These are phyloP conservation scores for Saccharomyces uvarum DNA, from an alignment of 1,139 yeast genomes.

Conservation along the genomic window DNA sequence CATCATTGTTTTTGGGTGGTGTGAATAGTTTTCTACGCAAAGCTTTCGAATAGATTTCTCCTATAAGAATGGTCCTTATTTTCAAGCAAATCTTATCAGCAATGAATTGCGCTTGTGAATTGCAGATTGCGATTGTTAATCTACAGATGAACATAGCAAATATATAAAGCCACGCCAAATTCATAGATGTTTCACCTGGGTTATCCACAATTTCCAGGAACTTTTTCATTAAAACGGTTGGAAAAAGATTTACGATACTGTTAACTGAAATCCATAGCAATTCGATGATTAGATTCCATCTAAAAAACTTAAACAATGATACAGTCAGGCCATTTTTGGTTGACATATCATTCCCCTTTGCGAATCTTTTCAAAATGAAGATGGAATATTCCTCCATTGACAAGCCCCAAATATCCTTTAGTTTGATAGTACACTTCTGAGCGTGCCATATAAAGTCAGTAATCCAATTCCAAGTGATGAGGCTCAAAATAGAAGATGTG, in stretches of 20 bases:
- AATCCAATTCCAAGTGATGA: conserved; percentile 48
- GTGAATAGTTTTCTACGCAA: not conserved
- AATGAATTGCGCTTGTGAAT: conserved; percentile 2
- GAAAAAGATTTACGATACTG: conserved; percentile 1
- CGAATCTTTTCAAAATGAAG: conserved; percentile 7
- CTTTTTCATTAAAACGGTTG: conserved; percentile 1
- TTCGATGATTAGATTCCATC: not conserved
- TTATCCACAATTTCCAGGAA: conserved; percentile 41
- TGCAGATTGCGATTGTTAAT: conserved; percentile 1
- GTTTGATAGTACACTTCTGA: conserved; percentile 2
- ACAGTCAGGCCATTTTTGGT: not conserved
- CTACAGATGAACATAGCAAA: conserved; percentile 1
- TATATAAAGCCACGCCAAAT: conserved; percentile 1
- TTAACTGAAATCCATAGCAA: not conserved
- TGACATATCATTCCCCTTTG: not conserved
- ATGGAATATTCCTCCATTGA: not conserved
- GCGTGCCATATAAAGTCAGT: conserved; percentile 7
- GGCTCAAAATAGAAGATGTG: conserved; percentile 50
- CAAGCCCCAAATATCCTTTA: conserved; percentile 3
- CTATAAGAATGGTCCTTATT: conserved; percentile 1
- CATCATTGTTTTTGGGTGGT: conserved; percentile 13
- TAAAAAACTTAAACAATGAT: not conserved
- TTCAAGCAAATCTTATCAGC: conserved; percentile 1
- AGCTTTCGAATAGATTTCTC: conserved; percentile 1
- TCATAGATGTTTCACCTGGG: not conserved